phyloP scores from a whole-genome alignment of 768 basidiomycete species.

The Amanita subjunquillea region DNA sequence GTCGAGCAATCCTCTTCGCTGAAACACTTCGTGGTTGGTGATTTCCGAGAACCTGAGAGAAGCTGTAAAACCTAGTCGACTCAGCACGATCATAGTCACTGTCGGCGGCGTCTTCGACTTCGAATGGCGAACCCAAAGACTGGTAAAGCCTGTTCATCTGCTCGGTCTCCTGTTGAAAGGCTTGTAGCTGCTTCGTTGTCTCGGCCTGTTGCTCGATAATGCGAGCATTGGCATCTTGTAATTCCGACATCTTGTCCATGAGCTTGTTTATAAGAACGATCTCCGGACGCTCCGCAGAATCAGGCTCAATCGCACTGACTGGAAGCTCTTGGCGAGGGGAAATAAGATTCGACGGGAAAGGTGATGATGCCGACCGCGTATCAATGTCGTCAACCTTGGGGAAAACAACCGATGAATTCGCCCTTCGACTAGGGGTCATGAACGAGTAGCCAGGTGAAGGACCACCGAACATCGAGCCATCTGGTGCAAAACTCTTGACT shows the following conservation, averaged over 20 bases:
- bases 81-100: conserved; percentile 3
- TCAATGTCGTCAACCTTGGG: background rate
- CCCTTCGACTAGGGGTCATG: conserved; percentile 17
- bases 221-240: conserved; percentile 61
- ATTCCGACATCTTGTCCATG: conserved; percentile 62
- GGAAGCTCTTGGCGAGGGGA: conserved; percentile 3
- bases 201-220: conserved; percentile 57
- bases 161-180: conserved; percentile 63
- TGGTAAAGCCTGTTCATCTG: conserved; percentile 65
- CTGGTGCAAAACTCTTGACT: conserved; percentile 54
- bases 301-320: conserved; percentile 5
- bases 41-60: conserved; percentile 3
- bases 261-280: conserved; percentile 61
- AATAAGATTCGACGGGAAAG: conserved; percentile 7
- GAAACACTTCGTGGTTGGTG: background rate
- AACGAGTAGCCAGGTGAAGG: conserved; percentile 19
- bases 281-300: conserved; percentile 31
- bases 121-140: conserved; percentile 44
- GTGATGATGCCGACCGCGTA: background rate
- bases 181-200: conserved; percentile 51
- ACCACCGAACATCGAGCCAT: conserved; percentile 30
- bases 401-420: conserved; percentile 8
- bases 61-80: conserved; percentile 7
- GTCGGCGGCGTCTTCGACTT: conserved; percentile 36
- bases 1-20: background rate